A percentile compares a stretch with the other conserved stretches of the same genome.
These are phyloP conservation scores for Suillus decipiens DNA, from an alignment of 768 basidiomycete genomes.

Conservation along the genomic window DNA sequence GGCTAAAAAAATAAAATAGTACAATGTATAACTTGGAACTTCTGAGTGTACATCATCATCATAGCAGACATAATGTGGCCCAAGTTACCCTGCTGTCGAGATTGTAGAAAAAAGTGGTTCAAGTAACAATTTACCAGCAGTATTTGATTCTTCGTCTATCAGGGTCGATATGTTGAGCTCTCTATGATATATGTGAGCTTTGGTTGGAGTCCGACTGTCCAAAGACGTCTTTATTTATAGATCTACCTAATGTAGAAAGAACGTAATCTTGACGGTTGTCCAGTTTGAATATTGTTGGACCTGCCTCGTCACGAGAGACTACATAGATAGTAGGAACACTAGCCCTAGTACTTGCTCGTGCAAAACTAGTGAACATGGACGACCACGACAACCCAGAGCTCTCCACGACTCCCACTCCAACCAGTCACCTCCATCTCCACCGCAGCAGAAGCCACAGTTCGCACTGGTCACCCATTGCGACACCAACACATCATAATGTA, in stretches of 20 bases:
- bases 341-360: background rate
- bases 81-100: no score
- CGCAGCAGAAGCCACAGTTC: slow-evolving; percentile 54
- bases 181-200: no score
- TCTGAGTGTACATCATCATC: no score
- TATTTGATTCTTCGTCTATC: no score
- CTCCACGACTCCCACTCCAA: slow-evolving; percentile 49
- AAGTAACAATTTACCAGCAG: no score
- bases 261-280: background rate
- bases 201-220: no score
- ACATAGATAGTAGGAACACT: background rate
- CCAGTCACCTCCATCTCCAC: slow-evolving; percentile 33
- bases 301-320: slow-evolving; percentile 1
- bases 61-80: no score
- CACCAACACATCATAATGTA: slow-evolving; percentile 64
- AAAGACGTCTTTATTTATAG: background rate
- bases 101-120: no score
- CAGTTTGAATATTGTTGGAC: background rate
- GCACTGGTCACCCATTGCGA: slow-evolving; percentile 58
- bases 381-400: slow-evolving; percentile 35
- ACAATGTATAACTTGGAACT: no score
- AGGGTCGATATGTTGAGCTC: no score
- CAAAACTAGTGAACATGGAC: slow-evolving; percentile 24
- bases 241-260: slow-evolving; percentile 2
- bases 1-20: no score